Evolutionary conservation across 345 rosid genomes (phyloP), one percentile per base, ranked within the genome.

Genomic region (Nasturtium officinale): DNA sequence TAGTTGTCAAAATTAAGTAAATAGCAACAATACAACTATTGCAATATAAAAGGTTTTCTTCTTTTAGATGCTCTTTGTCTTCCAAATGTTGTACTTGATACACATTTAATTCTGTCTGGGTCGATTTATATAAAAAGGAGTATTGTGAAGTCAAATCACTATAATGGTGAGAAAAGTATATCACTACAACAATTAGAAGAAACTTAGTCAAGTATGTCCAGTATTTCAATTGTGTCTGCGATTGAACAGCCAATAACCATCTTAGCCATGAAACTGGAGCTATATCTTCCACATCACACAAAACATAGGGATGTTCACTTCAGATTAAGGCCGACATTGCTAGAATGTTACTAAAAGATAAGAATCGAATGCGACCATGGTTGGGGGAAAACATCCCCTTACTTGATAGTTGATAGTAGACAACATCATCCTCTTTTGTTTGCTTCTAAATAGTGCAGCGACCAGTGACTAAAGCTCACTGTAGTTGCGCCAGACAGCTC

Each of bases 401-500:
- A 67, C 79, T 20, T 76, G 71, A 43, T 15, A 43, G 47, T 20
- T 76, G 71, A 43, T 15, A 43, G 47, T 13, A 42, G 47, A 63
- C 74, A 43, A 51, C 33, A 58, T 51, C 37, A 75, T 16, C 46
- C 65, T 69, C 51, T 25, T 47, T 26, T 9, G 9, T 60, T 51
- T 42, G 72, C 68, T 65, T 30, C 66, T 11, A 18, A 30, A 45
- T 67, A 45, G 28, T 35, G 30, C 16, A 9, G 64, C 6, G 47
- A 43, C 54, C 46, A n/a, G 56, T 53, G 28, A 54, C 37, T 21
- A 78, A 33, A 78, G 26, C 45, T 78, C 81, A 16, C 81, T 72
- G 69, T 78, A 78, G 74, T 78, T 78, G 6, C 81, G 81, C 81
- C 81, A 78, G 42, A 78, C 81, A 45, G 81, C 81, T 5, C 81